Base-by-base conservation (phyloP, 768 basidiomycete genomes). In the Tulasnella sp. region DNA sequence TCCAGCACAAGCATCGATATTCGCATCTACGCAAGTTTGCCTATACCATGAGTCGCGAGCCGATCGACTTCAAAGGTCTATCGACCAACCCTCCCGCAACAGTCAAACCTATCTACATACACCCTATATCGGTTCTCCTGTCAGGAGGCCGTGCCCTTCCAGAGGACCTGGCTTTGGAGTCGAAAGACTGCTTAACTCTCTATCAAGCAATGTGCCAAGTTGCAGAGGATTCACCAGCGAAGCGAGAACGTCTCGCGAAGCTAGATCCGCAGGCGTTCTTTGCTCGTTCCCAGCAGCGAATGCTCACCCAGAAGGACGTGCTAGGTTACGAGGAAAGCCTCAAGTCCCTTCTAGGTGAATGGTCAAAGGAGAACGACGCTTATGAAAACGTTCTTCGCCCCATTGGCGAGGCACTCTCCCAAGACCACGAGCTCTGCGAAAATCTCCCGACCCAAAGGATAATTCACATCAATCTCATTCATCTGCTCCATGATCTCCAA, bases 11-110 rank as follows among this genome's bases (percentile, higher is more conserved):
- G 1, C 86, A 90, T 78, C 86, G 90, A 12, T 91, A 90, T 77
- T 90, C 89, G 3, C 89, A 90, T 75, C 83, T 91, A 1, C 85
- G 90, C 59, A 91, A 91, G 77, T 89, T 84, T 77, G 82, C 80
- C 72, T 91, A 89, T 75, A 77, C 32, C 81, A 40, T 77, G 83
- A 59, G 52, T 5, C 52, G 9, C 22, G 14, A 59, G 52, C 52
- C 52, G 52, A 59, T 59, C 22, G 52, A 29, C 1, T 59, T 59
- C 9, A 59, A 59, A 29, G 1, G 73, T 78, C 12, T 74, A 74
- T 63, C 69, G 86, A 84, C 79, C 74, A 67, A 42, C 84, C 14
- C 76, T 88, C 35, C 66, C 77, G 1, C 52, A 5, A 29, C 6
- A 8, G 14, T 84, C 74, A 70, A 79, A 73, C 77, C 81, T 29